Evolutionary conservation across 192 early-diverging fungal genomes (phyloP), one percentile per base, ranked within the genome.

Genomic region (Coemansia furcata): DNA sequence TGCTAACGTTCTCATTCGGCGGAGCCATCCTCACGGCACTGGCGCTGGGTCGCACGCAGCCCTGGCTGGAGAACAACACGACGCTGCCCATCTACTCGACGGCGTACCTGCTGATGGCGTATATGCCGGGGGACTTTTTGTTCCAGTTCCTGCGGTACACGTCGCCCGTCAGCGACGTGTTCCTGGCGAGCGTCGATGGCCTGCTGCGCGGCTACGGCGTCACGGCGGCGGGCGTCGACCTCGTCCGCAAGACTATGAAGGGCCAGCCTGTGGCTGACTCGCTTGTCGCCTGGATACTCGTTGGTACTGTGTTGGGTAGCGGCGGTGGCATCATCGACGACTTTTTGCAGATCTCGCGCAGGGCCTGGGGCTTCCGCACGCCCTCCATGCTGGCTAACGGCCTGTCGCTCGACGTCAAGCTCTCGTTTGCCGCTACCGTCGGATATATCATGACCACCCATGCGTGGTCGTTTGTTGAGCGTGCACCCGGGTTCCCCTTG

Each of bases 291-390:
- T 80, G 77, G 84, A 44, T 85, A 11, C 29, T 77, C 19, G 69
- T 82, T 0, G 84, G 84, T 50, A 85, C 84, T 0, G 69, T 77
- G 65, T 57, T 81, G 65, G 84, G 84, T 32, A 79, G 76, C 65
- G 84, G 84, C 44, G 84, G 84, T 50, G 84, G 84, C 40, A 78
- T 85, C 33, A 82, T 85, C 59, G 84, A 85, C 23, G 84, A 85
- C 50, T 65, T 82, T 29, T 36, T 85, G 66, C 84, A 85, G 69
- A 69, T 85, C 26, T 79, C 76, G 15, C 62, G 65, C 9, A 50
- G 60, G 6, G 38, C 54, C 11, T 85, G 84, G 84, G 47, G 49
- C 6, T 50, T 85, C 50, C 84, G 84, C 64, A 79, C 80, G 6
- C 84, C 84, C 4, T 36, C 71, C 8, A 67, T 85, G 68, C 59